Evolutionary conservation across 768 basidiomycete species (phyloP).

Genomic region (Pisolithus orientalis): DNA sequence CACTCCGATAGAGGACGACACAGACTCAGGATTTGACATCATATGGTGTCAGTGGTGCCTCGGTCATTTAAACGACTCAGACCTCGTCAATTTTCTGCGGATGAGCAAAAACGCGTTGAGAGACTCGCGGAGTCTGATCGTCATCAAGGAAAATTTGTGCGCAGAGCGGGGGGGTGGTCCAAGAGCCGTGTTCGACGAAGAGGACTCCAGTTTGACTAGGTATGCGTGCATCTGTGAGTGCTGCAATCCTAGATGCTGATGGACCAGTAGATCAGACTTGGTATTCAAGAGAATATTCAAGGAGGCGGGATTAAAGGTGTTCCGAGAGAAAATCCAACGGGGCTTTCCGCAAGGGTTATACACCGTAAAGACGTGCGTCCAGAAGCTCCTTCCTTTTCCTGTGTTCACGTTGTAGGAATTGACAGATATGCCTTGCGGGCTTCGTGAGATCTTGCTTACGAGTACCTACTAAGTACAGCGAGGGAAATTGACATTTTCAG

Average conservation of each 20-base stretch:
- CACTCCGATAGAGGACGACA: slow-evolving; percentile 47
- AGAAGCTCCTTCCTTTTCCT: background rate
- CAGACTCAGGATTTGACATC: slow-evolving; percentile 71
- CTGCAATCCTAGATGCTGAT: slow-evolving; percentile 4
- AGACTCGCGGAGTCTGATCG: slow-evolving; percentile 49
- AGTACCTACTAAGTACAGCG: too few relatives aligned
- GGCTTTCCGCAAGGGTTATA: slow-evolving; percentile 82
- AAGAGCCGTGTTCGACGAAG: slow-evolving; percentile 63
- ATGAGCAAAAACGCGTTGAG: slow-evolving; percentile 46
- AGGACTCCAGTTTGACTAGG: slow-evolving; percentile 91
- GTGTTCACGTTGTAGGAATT: background rate
- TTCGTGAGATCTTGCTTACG: too few relatives aligned
- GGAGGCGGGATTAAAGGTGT: slow-evolving; percentile 63
- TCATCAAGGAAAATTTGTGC: slow-evolving; percentile 92
- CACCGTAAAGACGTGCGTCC: slow-evolving; percentile 75
- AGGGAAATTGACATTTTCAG: too few relatives aligned
- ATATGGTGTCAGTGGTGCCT: slow-evolving; percentile 99
- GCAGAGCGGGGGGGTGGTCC: slow-evolving; percentile 48
- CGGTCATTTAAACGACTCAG: slow-evolving; percentile 72
- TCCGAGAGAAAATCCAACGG: slow-evolving; percentile 71
- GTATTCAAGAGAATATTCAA: slow-evolving; percentile 76
- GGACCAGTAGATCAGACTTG: slow-evolving; percentile 59
- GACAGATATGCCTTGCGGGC: too few relatives aligned
- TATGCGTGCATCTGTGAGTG: background rate
- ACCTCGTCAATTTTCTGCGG: slow-evolving; percentile 73